Conservation (phyloP, 495 filamentous ascomycete species). For the Tuber melanosporum region DNA sequence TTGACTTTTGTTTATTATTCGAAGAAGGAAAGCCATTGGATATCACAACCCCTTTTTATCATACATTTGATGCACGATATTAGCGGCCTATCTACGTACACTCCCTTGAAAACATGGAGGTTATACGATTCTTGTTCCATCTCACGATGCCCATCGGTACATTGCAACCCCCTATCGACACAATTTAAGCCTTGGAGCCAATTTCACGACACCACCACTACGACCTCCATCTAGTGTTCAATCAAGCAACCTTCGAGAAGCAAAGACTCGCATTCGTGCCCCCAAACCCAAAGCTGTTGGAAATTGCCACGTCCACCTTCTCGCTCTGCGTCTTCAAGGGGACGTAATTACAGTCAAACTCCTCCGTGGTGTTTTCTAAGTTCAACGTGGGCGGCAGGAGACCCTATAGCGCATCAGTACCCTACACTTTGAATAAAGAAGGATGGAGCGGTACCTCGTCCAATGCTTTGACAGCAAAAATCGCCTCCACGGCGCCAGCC, state of each 20-base stretch:
- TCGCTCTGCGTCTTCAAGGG: slow-evolving; percentile 63
- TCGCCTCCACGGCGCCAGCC: slow-evolving; percentile 78
- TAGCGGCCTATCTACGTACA: background rate
- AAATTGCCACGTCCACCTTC: slow-evolving; percentile 66
- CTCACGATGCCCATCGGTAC: too few relatives aligned
- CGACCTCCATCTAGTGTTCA: background rate
- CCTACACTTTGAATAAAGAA: background rate
- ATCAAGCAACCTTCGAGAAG: slow-evolving; percentile 51
- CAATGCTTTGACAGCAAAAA: slow-evolving; percentile 75
- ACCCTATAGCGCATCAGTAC: slow-evolving; percentile 49
- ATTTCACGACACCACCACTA: background rate
- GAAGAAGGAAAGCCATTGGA: background rate
- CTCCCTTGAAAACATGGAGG: background rate
- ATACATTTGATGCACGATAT: background rate
- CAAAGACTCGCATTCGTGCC: slow-evolving; percentile 91
- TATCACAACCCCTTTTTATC: background rate
- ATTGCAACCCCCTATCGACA: background rate
- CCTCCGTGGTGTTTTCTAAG: slow-evolving; percentile 51
- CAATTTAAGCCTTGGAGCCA: background rate
- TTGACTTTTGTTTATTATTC: background rate
- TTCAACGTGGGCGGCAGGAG: slow-evolving; percentile 84
- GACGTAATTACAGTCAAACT: slow-evolving; percentile 83
- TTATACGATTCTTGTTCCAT: background rate
- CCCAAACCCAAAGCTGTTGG: slow-evolving; percentile 97
- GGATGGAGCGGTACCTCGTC: slow-evolving; percentile 55